Conservation (phyloP, 352 stramenopile genomes). For the Blastocystis sp. region DNA sequence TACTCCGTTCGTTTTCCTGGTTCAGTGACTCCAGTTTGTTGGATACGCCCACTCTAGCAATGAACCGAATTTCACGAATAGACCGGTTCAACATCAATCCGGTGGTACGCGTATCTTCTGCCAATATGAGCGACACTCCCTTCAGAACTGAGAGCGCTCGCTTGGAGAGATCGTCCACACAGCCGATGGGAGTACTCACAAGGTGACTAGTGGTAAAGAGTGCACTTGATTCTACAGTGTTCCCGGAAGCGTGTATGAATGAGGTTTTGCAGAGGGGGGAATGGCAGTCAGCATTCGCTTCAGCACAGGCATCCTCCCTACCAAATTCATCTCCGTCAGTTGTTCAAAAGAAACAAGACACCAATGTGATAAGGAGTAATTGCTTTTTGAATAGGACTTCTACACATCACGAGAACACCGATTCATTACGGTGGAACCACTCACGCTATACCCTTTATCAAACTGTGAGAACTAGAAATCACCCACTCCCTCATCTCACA, state of each 20-base stretch:
- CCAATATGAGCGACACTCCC: not conserved
- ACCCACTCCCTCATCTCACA: not conserved
- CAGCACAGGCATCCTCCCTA: too few species aligned
- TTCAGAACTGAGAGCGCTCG: not conserved
- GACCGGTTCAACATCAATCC: not conserved
- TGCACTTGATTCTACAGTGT: not conserved
- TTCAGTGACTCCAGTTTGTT: not conserved
- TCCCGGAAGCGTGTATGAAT: not conserved
- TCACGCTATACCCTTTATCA: not conserved
- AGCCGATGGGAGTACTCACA: slow-evolving; percentile 28
- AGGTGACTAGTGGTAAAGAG: not conserved
- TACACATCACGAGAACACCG: not conserved
- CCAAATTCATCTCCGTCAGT: too few species aligned
- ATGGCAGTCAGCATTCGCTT: not conserved
- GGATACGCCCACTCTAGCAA: not conserved
- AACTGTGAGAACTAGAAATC: not conserved
- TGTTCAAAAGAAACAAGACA: not conserved
- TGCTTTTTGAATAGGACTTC: not conserved
- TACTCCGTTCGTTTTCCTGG: not conserved
- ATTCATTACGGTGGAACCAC: too few species aligned
- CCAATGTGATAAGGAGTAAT: slow-evolving; percentile 26
- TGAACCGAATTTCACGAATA: too few species aligned
- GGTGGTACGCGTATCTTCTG: slow-evolving; percentile 19
- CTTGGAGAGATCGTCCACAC: not conserved
- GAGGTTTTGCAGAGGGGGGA: not conserved